Evolutionary conservation across 23 red algal genomes (phyloP), one percentile per base, ranked within the genome.

Genomic region (Chondrus crispus): DNA sequence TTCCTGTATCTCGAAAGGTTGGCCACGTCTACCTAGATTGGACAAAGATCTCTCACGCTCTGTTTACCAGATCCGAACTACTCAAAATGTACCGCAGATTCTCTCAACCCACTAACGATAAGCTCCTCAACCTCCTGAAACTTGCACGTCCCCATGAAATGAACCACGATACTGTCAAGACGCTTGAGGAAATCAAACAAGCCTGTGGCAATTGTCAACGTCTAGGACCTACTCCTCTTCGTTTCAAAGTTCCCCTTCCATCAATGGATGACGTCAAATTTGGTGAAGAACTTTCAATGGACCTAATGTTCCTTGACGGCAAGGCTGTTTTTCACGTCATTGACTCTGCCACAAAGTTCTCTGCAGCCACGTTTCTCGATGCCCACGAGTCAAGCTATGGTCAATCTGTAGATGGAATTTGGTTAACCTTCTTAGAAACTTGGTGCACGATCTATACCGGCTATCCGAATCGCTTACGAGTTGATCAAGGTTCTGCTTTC

Each of bases 201-300:
- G 7, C 33, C 6, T 76, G 71, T 5, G 44, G 43, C 37, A 40
- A 24, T 37, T 40, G 71, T 76, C 71, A 76, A 37, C 71, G 44
- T 48, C 44, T 46, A 8, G 71, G 28, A 8, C 71, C 71, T 46
- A 76, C 71, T 28, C 71, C 71, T 13, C n/a, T 76, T 76, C 11
- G 8, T 4, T 76, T 76, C 43, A 76, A 76, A 38, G 71, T 48
- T 37, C 43, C 71, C 28, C 33, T 76, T 24, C 6, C 28, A 76
- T n/a, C 7, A 26, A 48, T 24, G 43, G 71, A 76, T 46, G 44
- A 76, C 24, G 30, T 76, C 24, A 38, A 40, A 4, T 76, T 76
- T 37, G 71, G 71, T 7, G 71, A 76, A 46, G 71, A 76, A 76
- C 71, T 48, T 76, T 76, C 71, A 28, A 24, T 76, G n/a, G 71